Evolutionary conservation across 495 filamentous ascomycete species (phyloP).

Genomic region (Xylaria flabelliformis): DNA sequence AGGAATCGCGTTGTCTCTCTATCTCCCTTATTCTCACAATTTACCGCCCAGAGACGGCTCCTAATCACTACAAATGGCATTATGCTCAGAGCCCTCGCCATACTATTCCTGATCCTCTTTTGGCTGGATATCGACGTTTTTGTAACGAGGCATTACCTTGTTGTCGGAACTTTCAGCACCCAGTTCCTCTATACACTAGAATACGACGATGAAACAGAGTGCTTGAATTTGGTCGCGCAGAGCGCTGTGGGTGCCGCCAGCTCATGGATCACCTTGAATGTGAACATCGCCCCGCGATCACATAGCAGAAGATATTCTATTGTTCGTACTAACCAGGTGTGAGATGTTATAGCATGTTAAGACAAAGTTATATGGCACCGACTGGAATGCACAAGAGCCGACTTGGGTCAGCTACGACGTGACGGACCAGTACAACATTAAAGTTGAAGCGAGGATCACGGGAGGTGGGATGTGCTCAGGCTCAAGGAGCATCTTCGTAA

Average conservation of each 20-base stretch:
- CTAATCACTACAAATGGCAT: background rate
- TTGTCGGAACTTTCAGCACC: conserved; percentile 39
- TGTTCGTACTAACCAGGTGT: background rate
- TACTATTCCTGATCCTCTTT: background rate
- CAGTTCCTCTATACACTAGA: conserved; percentile 40
- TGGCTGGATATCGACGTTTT: conserved; percentile 15
- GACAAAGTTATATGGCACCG: conserved; percentile 43
- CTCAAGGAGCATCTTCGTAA: conserved; percentile 40
- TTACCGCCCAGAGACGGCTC: background rate
- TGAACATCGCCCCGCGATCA: conserved; percentile 27
- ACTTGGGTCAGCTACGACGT: conserved; percentile 54
- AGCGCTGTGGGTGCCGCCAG: conserved; percentile 32
- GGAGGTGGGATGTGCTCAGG: conserved; percentile 61
- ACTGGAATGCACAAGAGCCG: conserved; percentile 34
- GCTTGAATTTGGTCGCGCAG: conserved; percentile 31
- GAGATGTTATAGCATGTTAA: conserved; percentile 41
- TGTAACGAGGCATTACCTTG: conserved; percentile 33
- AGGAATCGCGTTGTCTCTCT: background rate
- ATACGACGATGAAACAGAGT: conserved; percentile 41
- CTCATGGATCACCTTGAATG: conserved; percentile 47
- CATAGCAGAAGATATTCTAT: background rate
- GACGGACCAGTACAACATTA: conserved; percentile 59
- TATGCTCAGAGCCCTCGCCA: background rate
- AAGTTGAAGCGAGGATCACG: conserved; percentile 68
- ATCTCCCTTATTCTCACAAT: background rate